Percentiles rank a stretch among this genome's conserved stretches.
Evolutionary conservation across 306 rosid genomes (phyloP).

Genomic region (Trifolium repens): DNA sequence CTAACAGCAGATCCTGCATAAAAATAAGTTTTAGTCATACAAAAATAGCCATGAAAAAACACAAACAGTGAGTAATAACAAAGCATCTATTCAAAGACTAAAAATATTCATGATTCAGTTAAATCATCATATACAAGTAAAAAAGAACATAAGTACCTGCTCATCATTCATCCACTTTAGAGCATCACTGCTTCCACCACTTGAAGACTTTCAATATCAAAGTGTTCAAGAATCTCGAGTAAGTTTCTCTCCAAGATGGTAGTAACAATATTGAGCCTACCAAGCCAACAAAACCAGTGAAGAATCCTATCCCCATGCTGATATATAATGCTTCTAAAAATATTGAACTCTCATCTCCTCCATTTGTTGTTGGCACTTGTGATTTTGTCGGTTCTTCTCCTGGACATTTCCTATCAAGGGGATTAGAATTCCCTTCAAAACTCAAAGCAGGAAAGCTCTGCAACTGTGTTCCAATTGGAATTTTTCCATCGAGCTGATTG

Average conservation of each 20-base stretch:
- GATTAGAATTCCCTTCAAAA: not conserved
- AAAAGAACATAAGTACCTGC: not conserved
- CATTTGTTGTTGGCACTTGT: not conserved
- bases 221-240: not conserved
- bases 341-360: not conserved
- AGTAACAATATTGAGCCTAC: not conserved
- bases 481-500: conserved; percentile 1
- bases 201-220: not conserved
- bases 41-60: too few relatives aligned
- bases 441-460: not conserved
- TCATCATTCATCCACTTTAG: not conserved
- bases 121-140: not conserved
- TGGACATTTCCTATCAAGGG: not conserved
- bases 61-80: too few relatives aligned
- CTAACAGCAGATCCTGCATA: too few relatives aligned
- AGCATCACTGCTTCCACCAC: not conserved
- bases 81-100: too few relatives aligned
- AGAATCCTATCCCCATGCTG: conserved; percentile 35
- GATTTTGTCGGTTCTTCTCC: not conserved
- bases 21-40: too few relatives aligned
- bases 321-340: conserved; percentile 35
- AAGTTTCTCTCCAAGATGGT: conserved; percentile 20
- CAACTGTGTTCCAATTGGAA: conserved; percentile 7
- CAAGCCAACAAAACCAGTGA: conserved; percentile 25
- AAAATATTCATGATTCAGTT: too few relatives aligned